A percentile compares a stretch with the other conserved stretches of the same genome.
Conservation (phyloP, 2,329 filamentous ascomycete species). For the Scedosporium apiospermum region DNA sequence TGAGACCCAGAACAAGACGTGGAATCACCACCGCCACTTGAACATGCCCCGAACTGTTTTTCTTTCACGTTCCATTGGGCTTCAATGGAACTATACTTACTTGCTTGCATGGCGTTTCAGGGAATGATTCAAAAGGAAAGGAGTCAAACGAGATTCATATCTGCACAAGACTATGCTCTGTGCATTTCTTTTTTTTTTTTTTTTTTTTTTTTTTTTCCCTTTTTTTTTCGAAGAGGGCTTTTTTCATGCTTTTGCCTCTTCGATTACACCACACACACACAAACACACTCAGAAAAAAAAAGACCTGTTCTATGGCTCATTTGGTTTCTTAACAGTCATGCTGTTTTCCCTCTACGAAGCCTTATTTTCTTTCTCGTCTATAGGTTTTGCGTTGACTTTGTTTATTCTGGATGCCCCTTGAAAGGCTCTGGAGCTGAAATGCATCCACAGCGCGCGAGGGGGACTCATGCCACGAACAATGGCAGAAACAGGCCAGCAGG, state of each 20-base stretch:
- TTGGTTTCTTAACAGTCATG: neutral
- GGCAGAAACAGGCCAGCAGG: neutral
- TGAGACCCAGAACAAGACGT: neutral
- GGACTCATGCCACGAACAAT: neutral
- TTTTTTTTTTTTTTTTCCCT: slow-evolving; percentile 6
- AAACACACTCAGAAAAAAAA: neutral
- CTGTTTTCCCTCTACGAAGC: neutral
- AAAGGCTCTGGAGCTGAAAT: neutral
- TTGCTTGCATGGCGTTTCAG: slow-evolving; percentile 4
- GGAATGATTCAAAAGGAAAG: slow-evolving; percentile 1
- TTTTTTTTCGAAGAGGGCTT: neutral
- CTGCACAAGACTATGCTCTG: neutral
- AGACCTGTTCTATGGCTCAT: neutral
- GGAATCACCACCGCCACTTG: neutral
- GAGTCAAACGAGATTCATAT: slow-evolving; percentile 7
- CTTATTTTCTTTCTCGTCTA: neutral
- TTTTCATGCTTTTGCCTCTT: neutral
- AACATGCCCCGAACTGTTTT: slow-evolving; percentile 4
- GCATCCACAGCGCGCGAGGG: neutral
- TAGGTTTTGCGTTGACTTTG: slow-evolving; percentile 1
- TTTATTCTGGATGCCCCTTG: neutral
- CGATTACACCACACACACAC: neutral
- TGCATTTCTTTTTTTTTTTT: slow-evolving; percentile 2
- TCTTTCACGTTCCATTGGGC: slow-evolving; percentile 7
- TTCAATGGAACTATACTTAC: slow-evolving; percentile 4